phyloP scores from a whole-genome alignment of 1,284 basidiomycete genomes.

The Meripilus lineatus region DNA sequence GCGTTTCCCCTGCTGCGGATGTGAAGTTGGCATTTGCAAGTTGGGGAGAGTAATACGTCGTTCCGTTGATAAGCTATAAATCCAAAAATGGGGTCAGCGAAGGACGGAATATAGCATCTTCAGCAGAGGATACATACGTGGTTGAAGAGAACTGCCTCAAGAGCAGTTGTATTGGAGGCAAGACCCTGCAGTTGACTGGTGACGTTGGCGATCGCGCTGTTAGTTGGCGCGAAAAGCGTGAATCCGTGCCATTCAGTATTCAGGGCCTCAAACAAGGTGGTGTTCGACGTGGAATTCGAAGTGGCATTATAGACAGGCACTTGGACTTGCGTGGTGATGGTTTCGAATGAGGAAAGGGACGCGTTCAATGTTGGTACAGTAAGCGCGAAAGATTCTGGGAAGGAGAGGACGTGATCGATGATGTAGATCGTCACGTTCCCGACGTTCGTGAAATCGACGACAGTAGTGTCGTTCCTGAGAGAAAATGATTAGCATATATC shows the following conservation, averaged over 20 bases:
- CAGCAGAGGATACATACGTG: slow-evolving; percentile 41
- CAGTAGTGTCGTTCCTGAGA: slow-evolving; percentile 37
- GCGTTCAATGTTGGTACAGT: slow-evolving; percentile 39
- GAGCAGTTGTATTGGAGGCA: slow-evolving; percentile 38
- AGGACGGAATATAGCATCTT: neutral
- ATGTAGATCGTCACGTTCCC: slow-evolving; percentile 47
- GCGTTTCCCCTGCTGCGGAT: slow-evolving; percentile 57
- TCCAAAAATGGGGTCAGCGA: slow-evolving; percentile 2
- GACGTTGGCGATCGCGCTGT: slow-evolving; percentile 42
- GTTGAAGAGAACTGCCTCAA: slow-evolving; percentile 50
- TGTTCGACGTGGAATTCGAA: slow-evolving; percentile 27
- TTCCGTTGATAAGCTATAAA: slow-evolving; percentile 61
- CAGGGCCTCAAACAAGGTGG: slow-evolving; percentile 35
- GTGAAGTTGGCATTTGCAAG: slow-evolving; percentile 38
- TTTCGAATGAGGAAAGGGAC: slow-evolving; percentile 32
- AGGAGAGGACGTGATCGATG: slow-evolving; percentile 47
- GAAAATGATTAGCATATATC: neutral
- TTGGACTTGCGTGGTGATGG: slow-evolving; percentile 24
- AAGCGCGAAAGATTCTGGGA: slow-evolving; percentile 45
- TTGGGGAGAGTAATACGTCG: slow-evolving; percentile 58
- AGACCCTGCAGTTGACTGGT: slow-evolving; percentile 30
- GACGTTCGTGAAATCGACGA: slow-evolving; percentile 41
- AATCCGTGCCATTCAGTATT: slow-evolving; percentile 42
- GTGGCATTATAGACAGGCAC: slow-evolving; percentile 19
- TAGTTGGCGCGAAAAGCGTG: slow-evolving; percentile 67